phyloP scores from a whole-genome alignment of 345 rosid species.

The Triadica sebifera region DNA sequence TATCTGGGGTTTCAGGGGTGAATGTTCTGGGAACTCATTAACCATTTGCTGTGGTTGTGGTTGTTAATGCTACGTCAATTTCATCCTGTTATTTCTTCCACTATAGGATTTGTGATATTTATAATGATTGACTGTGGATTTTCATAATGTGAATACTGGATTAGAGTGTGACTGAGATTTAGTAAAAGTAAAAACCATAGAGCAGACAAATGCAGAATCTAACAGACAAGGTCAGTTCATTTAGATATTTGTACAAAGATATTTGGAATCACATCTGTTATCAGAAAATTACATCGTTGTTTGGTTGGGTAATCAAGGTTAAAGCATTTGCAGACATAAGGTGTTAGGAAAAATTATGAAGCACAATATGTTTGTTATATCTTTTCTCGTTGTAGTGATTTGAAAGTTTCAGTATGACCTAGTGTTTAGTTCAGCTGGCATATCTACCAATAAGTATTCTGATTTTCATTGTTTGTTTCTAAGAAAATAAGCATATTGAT shows the following conservation, averaged over 20 bases:
- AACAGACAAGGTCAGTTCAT: background rate
- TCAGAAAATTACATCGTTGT: background rate
- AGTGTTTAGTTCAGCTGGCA: background rate
- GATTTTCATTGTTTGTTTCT: background rate
- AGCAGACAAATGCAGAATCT: background rate
- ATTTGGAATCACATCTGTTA: background rate
- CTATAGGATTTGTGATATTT: background rate
- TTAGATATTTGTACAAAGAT: background rate
- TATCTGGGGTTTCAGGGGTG: no score
- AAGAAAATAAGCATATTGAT: background rate
- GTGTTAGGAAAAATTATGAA: background rate
- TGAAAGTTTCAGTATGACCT: background rate
- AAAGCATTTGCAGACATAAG: background rate
- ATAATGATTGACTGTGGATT: background rate
- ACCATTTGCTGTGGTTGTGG: constrained; percentile 1
- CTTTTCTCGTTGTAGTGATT: background rate
- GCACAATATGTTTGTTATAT: no score
- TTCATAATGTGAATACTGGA: background rate
- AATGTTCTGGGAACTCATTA: background rate
- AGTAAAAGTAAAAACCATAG: background rate
- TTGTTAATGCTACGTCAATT: background rate
- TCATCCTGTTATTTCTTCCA: background rate
- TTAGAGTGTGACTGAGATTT: background rate
- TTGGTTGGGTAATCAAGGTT: background rate
- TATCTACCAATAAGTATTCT: background rate